These are phyloP conservation scores for Kazachstania sp. DNA, from an alignment of 1,139 yeast genomes.

Conservation along the genomic window DNA sequence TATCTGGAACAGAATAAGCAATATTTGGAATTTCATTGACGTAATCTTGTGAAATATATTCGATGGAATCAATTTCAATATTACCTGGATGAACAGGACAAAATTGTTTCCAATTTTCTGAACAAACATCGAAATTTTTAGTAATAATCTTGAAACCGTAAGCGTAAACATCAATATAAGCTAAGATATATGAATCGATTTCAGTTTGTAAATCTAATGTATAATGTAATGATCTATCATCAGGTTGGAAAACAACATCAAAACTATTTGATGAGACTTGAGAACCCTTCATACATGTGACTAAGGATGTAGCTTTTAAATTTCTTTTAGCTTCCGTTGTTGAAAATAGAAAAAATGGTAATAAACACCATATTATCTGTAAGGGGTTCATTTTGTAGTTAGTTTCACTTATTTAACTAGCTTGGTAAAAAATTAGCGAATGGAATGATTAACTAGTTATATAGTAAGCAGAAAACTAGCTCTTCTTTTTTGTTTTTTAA, in stretches of 20 bases:
- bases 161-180: constrained; percentile 61
- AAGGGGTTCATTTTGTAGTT: constrained; percentile 22
- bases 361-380: constrained; percentile 30
- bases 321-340: constrained; percentile 31
- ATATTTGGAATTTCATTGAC: constrained; percentile 56
- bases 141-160: constrained; percentile 63
- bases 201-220: constrained; percentile 56
- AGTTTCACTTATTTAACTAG: neutral
- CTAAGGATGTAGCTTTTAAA: constrained; percentile 57
- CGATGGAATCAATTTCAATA: constrained; percentile 57
- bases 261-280: constrained; percentile 58
- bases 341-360: constrained; percentile 6
- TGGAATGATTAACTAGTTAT: neutral
- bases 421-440: neutral
- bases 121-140: constrained; percentile 47
- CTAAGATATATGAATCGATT: constrained; percentile 48
- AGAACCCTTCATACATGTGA: constrained; percentile 65
- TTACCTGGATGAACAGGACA: constrained; percentile 71
- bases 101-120: constrained; percentile 61
- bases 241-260: constrained; percentile 62
- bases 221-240: constrained; percentile 51
- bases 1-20: constrained; percentile 68
- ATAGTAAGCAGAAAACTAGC: no score
- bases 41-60: constrained; percentile 44
- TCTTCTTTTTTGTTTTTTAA: no score